Base-by-base conservation (phyloP, 768 basidiomycete genomes). In the Lactarius tabidus region DNA sequence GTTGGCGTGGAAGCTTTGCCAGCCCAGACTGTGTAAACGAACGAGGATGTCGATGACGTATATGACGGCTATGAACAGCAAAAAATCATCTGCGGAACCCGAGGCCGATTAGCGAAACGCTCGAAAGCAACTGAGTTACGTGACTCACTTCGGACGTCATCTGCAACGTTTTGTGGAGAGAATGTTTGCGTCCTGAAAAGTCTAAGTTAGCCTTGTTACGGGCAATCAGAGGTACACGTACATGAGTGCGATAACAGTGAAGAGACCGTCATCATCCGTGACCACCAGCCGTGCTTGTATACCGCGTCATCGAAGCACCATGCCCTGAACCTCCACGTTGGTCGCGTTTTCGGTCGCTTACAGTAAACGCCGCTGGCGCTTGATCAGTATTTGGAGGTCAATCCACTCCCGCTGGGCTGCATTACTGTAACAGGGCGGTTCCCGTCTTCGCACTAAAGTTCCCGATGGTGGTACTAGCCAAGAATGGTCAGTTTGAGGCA, bases 301-400 rank as follows among this genome's bases (percentile, higher is more conserved):
- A 93, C 85, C 0, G 96, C 95, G 33, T 93, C 84, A 62, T 95
- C 90, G 72, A 86, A 96, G 74, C 96, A 98, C 95, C 96, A 98
- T 26, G 82, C 79, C 59, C 89, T 81, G 35, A 93, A 70, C 0
- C 70, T 67, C 66, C 75, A 80, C 0, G 75, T 76, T 0, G 93
- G 93, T 18, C 82, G 80, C 18, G 65, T 72, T 58, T 84, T 81
- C 0, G 96, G 96, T 29, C 93, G 79, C 71, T 90, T 91, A 0
- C n/a, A n/a, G n/a, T n/a, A 93, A 91, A 1, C 95, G 95, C 28
- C 84, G 82, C 72, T 97, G 93, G 26, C 93, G 87, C 62, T 81
- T 88, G 74, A 98, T 88, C 57, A 95, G 80, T 72, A 93, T 95
- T 68, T 93, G 85, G 26, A 98, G 76, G 75, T 97, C 94, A 63